A percentile compares a stretch with the other conserved stretches of the same genome.
phyloP scores from a whole-genome alignment of 495 filamentous ascomycete species.

The Talaromyces borbonicus region DNA sequence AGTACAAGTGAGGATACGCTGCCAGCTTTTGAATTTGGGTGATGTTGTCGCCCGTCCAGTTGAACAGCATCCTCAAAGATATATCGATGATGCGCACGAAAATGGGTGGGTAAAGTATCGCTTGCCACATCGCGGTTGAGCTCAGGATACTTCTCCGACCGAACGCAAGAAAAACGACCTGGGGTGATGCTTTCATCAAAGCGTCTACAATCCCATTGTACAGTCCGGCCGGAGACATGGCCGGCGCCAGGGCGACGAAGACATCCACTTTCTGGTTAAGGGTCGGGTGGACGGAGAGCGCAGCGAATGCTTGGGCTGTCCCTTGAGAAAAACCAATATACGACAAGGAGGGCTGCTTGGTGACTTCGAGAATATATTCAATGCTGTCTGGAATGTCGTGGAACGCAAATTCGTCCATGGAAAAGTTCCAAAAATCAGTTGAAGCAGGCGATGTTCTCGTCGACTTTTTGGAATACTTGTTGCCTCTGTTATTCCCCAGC shows the following conservation, averaged over 20 bases:
- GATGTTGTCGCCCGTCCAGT: conserved; percentile 84
- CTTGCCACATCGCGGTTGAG: conserved; percentile 95
- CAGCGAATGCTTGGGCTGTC: conserved; percentile 92
- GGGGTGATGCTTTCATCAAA: conserved; percentile 85
- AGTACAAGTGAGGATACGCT: conserved; percentile 93
- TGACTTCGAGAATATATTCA: conserved; percentile 78
- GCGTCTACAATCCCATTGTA: conserved; percentile 82
- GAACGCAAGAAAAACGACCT: conserved; percentile 88
- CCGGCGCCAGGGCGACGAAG: conserved; percentile 93
- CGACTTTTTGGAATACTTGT: conserved; percentile 97
- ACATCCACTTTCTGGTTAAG: conserved; percentile 92
- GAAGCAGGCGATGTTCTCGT: conserved; percentile 61
- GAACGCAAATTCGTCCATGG: conserved; percentile 96
- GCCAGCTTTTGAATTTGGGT: conserved; percentile 82
- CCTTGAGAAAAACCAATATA: conserved; percentile 98
- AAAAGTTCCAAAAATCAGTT: conserved; percentile 88
- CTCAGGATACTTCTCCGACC: conserved; percentile 88
- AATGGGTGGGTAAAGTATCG: conserved; percentile 87
- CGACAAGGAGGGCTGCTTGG: conserved; percentile 71
- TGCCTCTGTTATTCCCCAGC: conserved; percentile 95
- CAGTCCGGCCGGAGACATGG: conserved; percentile 91
- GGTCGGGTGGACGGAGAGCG: conserved; percentile 84
- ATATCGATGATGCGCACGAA: conserved; percentile 85
- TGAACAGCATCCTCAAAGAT: conserved; percentile 72
- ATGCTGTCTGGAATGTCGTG: conserved; percentile 95